Base-by-base conservation (phyloP, 1,139 yeast genomes). In the Sugiyamaella neomexicana region DNA sequence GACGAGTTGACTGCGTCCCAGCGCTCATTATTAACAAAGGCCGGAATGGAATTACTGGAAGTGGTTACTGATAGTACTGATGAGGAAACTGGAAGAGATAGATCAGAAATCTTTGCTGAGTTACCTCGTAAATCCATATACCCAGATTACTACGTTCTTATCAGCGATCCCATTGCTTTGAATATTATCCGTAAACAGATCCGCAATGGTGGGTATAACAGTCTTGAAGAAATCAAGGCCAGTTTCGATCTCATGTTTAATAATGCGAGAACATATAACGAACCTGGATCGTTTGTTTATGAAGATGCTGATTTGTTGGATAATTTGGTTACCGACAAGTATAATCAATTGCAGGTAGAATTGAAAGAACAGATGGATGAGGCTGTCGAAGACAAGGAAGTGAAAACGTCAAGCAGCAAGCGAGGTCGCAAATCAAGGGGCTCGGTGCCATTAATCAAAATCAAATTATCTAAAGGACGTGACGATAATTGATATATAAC, bases 61-160 rank as follows among this genome's bases (percentile, higher is more conserved):
- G 58, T 58, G 12, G 59, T 67, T 5, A 45, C 54, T 32, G 55
- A 55, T 25, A 55, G 50, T 6, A 50, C 55, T 6, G 63, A 59
- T 8, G 67, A 62, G 10, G 65, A 61, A 4, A 59, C 59, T 9
- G 73, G 72, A 13, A 65, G 75, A 2, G 40, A 57, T 6, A 63
- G 70, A 17, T 58, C 80, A n/a, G 89, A 81, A 42, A 75, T 85
- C 38, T 90, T 90, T 72, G 74, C 85, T 67, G 82, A 80, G 48
- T 74, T 88, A 46, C 96, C 69, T 4, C 80, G 95, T 0, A 82
- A 79, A 64, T 80, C 79, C 66, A 72, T 81, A 43, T 91, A 91
- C 63, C 96, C 97, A 0, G 97, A 91, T 68, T 91, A 91, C 68
- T 91, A 89, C 68, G 79, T 83, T 55, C 72, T 90, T 57, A 90